Base-by-base conservation (phyloP, 2,329 filamentous ascomycete genomes). In the Macrophomina phaseolina region DNA sequence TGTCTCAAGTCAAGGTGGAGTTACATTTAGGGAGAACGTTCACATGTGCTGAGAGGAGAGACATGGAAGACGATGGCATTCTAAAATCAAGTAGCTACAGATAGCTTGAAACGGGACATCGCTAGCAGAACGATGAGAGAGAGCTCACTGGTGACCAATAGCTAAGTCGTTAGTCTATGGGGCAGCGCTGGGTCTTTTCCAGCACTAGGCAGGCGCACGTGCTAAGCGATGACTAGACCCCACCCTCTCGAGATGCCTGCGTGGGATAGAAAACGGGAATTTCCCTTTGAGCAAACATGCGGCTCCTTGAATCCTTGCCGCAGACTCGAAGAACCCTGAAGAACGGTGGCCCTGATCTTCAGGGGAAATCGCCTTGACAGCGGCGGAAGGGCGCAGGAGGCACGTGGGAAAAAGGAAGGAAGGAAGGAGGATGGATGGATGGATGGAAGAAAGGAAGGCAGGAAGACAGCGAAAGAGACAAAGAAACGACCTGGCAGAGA, bases 261-360 rank as follows among this genome's bases (percentile, higher is more conserved):
- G 23, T 42, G n/a, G 36, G 8, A 45, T n/a, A 18, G 36, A 8
- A 14, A 11, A 40, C 3, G 36, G 18, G 18, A 58, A 40, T 18
- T 18, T 16, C 53, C 23, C 11, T 42, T 42, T 16, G 14, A 16
- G 12, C 5, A 18, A 58, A 58, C 28, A 18, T 23, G 28, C 53
- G 18, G 42, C 53, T 30, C 53, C 53, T 58, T 42, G 36, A 58
- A 36, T 58, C 53, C 53, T 58, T 40, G 23, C n/a, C 14, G 23
- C 40, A 28, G 36, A 58, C 18, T 58, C 36, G 9, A 58, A 23
- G n/a, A n/a, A 40, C 11, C 18, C 18, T n/a, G 36, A 16, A 42
- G 18, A 58, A 30, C 36, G 23, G 53, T 42, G 36, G 36, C 36
- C 11, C 5, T 30, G 53, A 58, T 58, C 36, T 58, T 58, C 53